A percentile compares a stretch with the other conserved stretches of the same genome.
phyloP scores from a whole-genome alignment of 768 basidiomycete genomes.

The Tricholoma matsutake region DNA sequence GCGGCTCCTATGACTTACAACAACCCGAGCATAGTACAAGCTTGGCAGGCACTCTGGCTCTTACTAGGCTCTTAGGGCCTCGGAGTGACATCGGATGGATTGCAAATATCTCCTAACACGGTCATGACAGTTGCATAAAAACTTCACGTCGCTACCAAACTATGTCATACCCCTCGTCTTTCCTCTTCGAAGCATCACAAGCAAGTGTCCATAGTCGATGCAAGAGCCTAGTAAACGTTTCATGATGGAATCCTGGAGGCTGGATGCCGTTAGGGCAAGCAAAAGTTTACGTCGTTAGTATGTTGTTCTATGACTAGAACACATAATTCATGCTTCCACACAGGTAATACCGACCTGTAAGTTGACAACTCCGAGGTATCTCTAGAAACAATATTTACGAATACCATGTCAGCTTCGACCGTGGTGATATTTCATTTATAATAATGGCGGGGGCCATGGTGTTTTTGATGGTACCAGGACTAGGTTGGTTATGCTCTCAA shows the following conservation, averaged over 20 bases:
- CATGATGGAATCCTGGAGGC: background rate
- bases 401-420: conserved; percentile 49
- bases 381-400: background rate
- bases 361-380: background rate
- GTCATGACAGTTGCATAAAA: background rate
- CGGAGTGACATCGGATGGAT: background rate
- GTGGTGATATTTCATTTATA: conserved; percentile 71
- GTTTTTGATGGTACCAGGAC: conserved; percentile 74
- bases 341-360: conserved; percentile 19
- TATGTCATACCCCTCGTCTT: background rate
- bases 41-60: no score
- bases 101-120: background rate
- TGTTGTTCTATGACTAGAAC: background rate
- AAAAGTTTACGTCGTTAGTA: background rate
- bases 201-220: background rate
- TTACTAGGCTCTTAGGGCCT: no score
- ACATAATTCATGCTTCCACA: background rate
- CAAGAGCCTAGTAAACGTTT: background rate
- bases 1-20: background rate
- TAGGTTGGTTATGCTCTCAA: conserved; percentile 39
- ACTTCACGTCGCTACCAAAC: background rate
- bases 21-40: background rate
- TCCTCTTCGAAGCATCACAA: background rate
- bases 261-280: background rate
- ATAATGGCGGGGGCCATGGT: conserved; percentile 68